These are phyloP conservation scores for Vitellaria paradoxa DNA, from an alignment of 179 eudicot species.

Conservation along the genomic window DNA sequence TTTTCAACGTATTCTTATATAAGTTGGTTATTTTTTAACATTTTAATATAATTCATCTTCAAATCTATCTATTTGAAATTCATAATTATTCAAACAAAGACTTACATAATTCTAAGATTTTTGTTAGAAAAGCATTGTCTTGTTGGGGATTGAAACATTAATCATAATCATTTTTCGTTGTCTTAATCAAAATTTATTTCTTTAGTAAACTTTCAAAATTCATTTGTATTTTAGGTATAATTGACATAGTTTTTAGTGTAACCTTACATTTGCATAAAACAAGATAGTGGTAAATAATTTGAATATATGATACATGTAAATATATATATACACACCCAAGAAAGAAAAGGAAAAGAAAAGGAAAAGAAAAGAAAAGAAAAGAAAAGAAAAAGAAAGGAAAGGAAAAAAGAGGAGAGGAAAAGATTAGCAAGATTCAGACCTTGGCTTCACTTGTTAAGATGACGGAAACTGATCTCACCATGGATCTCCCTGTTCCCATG, in stretches of 20 bases:
- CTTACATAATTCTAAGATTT: no score
- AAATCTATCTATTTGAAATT: no score
- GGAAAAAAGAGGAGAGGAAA: neutral
- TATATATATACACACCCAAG: neutral
- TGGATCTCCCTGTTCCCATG: conserved; percentile 55
- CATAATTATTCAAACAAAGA: no score
- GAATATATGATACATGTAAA: neutral
- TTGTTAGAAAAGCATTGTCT: no score
- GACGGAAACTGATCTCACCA: conserved; percentile 60
- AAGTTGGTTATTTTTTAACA: no score
- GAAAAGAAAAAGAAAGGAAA: neutral
- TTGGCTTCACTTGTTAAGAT: conserved; percentile 58
- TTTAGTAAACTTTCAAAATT: neutral
- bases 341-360: neutral
- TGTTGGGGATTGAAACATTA: no score
- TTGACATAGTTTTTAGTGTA: neutral
- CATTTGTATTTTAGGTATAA: neutral
- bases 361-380: neutral
- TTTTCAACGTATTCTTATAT: no score
- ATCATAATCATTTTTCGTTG: no score
- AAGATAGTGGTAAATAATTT: no score
- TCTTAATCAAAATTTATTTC: no score
- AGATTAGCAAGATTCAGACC: conserved; percentile 34
- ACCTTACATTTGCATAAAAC: neutral
- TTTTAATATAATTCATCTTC: no score